phyloP scores from a whole-genome alignment of 306 rosid genomes.

The Inga laurina region DNA sequence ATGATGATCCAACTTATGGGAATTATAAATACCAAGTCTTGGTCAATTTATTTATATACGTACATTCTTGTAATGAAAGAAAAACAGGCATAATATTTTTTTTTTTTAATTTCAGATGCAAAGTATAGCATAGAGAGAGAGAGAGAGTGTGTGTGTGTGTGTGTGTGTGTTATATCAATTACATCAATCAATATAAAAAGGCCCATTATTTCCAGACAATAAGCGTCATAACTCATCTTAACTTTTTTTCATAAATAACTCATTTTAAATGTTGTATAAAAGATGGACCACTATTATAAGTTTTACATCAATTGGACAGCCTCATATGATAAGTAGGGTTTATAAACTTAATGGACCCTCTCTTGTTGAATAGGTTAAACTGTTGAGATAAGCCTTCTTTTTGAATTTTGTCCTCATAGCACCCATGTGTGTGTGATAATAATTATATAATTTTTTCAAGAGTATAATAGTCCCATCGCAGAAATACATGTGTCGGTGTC shows the following conservation, averaged over 20 bases:
- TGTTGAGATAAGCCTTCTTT: neutral
- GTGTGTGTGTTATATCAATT: neutral
- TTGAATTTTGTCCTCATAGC: too few relatives aligned
- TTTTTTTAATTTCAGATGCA: neutral
- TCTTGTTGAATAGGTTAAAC: too few relatives aligned
- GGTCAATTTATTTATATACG: slow-evolving; percentile 54
- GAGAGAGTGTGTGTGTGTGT: too few relatives aligned
- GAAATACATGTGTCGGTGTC: neutral
- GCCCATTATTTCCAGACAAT: neutral
- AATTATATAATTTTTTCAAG: too few relatives aligned
- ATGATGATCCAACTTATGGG: neutral
- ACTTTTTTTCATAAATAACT: neutral
- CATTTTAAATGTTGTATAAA: neutral
- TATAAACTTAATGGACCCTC: too few relatives aligned
- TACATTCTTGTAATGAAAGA: slow-evolving; percentile 32
- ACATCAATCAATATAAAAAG: neutral
- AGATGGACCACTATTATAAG: too few relatives aligned
- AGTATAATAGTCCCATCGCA: neutral
- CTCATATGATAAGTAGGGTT: too few relatives aligned
- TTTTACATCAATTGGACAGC: too few relatives aligned
- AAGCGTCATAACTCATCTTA: neutral
- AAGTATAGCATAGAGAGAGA: neutral
- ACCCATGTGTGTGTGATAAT: too few relatives aligned
- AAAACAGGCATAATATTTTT: neutral
- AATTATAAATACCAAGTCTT: slow-evolving; percentile 2